These are phyloP conservation scores for Phytophthora capsici DNA, from an alignment of 352 stramenopile genomes.

Conservation along the genomic window DNA sequence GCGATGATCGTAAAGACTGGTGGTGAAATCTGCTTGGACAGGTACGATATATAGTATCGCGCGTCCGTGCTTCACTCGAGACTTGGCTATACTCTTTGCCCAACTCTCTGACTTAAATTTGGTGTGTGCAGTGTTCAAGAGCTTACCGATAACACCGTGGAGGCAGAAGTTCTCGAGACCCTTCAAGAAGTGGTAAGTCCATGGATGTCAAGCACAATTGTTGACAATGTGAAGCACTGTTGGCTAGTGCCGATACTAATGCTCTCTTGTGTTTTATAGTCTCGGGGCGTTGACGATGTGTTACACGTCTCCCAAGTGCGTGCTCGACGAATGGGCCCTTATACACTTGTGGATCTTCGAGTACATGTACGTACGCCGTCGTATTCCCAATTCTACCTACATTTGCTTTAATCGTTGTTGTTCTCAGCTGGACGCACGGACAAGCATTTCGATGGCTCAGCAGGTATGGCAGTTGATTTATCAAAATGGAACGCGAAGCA, in stretches of 20 bases:
- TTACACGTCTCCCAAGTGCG: conserved; percentile 82
- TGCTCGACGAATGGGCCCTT: conserved; percentile 86
- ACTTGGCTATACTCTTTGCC: too few relatives aligned
- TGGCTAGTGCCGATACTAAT: background rate
- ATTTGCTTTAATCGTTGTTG: conserved; percentile 2
- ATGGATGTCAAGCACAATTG: background rate
- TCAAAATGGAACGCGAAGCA: background rate
- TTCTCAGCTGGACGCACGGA: conserved; percentile 68
- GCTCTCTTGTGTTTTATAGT: background rate
- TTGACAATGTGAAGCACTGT: too few relatives aligned
- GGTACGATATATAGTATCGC: conserved; percentile 37
- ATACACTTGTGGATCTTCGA: conserved; percentile 86
- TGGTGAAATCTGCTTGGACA: conserved; percentile 84
- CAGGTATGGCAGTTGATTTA: conserved; percentile 40
- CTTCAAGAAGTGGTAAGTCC: conserved; percentile 68
- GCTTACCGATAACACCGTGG: conserved; percentile 86
- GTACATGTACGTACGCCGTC: conserved; percentile 67
- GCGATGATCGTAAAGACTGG: conserved; percentile 91
- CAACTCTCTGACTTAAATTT: background rate
- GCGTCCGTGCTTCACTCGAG: too few relatives aligned
- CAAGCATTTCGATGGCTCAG: conserved; percentile 86
- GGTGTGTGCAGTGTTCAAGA: conserved; percentile 63
- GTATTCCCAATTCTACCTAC: background rate
- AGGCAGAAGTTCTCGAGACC: conserved; percentile 79
- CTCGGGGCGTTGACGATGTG: conserved; percentile 71